A percentile compares a stretch with the other conserved stretches of the same genome.
Evolutionary conservation across 2,329 filamentous ascomycete species (phyloP).

Genomic region (Neonectria sp.): DNA sequence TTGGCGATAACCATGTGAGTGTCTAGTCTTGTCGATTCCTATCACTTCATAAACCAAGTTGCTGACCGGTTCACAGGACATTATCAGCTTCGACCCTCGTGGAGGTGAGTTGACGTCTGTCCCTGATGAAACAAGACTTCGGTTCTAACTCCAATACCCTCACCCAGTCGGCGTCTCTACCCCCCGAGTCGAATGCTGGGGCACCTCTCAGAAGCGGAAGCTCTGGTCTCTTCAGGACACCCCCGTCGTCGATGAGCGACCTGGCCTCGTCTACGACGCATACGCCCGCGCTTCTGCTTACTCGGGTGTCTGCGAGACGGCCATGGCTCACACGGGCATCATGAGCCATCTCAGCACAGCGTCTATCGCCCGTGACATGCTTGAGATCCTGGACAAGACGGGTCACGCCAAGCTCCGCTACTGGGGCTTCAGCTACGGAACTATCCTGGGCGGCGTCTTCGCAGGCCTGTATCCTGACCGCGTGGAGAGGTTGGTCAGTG

Average conservation of each 20-base stretch:
- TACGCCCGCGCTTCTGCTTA: constrained; percentile 60
- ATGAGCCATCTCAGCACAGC: constrained; percentile 60
- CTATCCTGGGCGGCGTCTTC: constrained; percentile 66
- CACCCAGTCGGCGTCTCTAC: constrained; percentile 61
- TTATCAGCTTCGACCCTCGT: constrained; percentile 67
- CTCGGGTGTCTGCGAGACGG: constrained; percentile 59
- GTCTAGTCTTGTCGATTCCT: not conserved
- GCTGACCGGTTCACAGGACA: constrained; percentile 52
- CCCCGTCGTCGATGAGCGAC: constrained; percentile 62
- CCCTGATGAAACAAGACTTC: not conserved
- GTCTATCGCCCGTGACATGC: constrained; percentile 63
- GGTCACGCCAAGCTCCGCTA: constrained; percentile 62
- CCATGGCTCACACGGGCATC: constrained; percentile 55
- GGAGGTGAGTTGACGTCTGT: constrained; percentile 53
- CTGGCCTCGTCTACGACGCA: constrained; percentile 61
- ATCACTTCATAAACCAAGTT: not conserved
- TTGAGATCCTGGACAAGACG: constrained; percentile 60
- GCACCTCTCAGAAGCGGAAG: constrained; percentile 56
- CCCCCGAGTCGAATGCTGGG: constrained; percentile 68
- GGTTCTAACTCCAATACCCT: not conserved
- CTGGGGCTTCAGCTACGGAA: constrained; percentile 71
- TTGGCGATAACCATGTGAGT: constrained; percentile 62
- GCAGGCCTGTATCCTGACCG: constrained; percentile 67
- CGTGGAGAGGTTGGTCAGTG: constrained; percentile 66
- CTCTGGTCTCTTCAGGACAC: constrained; percentile 62